These are phyloP conservation scores for Wallacemonas collosoma DNA, from an alignment of 208 protist species.

Conservation along the genomic window DNA sequence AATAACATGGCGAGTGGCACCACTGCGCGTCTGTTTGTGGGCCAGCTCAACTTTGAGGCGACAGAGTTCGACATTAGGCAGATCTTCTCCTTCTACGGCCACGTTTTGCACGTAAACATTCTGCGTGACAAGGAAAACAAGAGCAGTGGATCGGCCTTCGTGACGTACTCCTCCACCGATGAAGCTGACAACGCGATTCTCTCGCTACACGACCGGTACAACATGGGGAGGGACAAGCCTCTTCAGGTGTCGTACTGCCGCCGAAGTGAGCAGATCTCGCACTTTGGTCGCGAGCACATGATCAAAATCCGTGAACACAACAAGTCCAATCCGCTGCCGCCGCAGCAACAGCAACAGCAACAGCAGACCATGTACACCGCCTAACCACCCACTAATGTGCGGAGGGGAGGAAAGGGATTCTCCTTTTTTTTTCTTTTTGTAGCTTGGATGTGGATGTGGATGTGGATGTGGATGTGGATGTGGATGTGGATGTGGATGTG, in stretches of 20 bases:
- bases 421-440: neutral
- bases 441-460: neutral
- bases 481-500: neutral
- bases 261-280: slow-evolving; percentile 55
- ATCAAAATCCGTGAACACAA: slow-evolving; percentile 60
- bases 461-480: neutral
- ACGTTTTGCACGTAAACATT: slow-evolving; percentile 74
- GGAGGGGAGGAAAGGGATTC: neutral
- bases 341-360: slow-evolving; percentile 22
- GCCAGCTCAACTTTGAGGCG: slow-evolving; percentile 75
- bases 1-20: slow-evolving; percentile 9
- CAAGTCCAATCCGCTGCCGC: slow-evolving; percentile 61
- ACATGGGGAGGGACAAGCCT: slow-evolving; percentile 77
- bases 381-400: neutral
- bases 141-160: slow-evolving; percentile 65
- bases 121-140: slow-evolving; percentile 57
- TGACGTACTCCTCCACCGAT: slow-evolving; percentile 63
- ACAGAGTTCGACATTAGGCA: slow-evolving; percentile 62
- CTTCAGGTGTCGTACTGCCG: slow-evolving; percentile 81
- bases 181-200: slow-evolving; percentile 79
- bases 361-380: slow-evolving; percentile 12
- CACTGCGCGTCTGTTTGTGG: slow-evolving; percentile 67
- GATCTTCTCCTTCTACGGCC: slow-evolving; percentile 76
- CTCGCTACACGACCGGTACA: slow-evolving; percentile 65
- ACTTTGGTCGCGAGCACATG: slow-evolving; percentile 68